Conservation (phyloP, 2,329 filamentous ascomycete genomes). For the Verticillium longisporum region DNA sequence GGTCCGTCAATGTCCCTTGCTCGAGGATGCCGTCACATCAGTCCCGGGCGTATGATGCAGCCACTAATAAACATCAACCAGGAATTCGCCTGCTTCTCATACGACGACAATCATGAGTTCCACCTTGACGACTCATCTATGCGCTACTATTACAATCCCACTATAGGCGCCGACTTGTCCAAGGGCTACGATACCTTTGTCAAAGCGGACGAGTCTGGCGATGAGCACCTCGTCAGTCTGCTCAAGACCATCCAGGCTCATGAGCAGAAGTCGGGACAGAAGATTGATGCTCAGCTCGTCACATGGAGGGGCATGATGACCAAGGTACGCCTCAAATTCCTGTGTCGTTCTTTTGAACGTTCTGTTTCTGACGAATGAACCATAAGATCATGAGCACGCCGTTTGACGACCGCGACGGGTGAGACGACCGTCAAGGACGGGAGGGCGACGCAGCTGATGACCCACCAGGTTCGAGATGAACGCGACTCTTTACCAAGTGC, state of each 20-base stretch:
- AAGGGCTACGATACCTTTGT: conserved; percentile 76
- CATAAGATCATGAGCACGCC: conserved; percentile 74
- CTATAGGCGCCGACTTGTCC: conserved; percentile 65
- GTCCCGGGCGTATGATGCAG: neutral
- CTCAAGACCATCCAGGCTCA: conserved; percentile 67
- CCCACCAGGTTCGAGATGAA: conserved; percentile 82
- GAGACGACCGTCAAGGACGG: conserved; percentile 17
- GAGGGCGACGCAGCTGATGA: neutral
- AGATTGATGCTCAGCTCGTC: conserved; percentile 69
- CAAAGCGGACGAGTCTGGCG: conserved; percentile 72
- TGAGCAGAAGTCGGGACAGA: conserved; percentile 62
- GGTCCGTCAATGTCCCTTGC: conserved; percentile 44
- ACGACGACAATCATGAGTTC: conserved; percentile 75
- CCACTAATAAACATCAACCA: conserved; percentile 24
- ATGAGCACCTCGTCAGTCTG: conserved; percentile 83
- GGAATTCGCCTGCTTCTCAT: conserved; percentile 93
- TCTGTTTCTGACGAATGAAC: no score
- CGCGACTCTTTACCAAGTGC: conserved; percentile 80
- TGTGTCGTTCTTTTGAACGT: no score
- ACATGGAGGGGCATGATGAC: conserved; percentile 99
- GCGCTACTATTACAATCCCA: conserved; percentile 80
- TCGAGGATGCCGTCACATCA: no score
- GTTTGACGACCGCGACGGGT: conserved; percentile 77
- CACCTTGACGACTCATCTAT: conserved; percentile 71
- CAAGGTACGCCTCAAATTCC: conserved; percentile 51